Percentiles rank a stretch among this genome's conserved stretches.
Conservation (phyloP, 2,329 filamentous ascomycete species). For the Monosporascus sp. region DNA sequence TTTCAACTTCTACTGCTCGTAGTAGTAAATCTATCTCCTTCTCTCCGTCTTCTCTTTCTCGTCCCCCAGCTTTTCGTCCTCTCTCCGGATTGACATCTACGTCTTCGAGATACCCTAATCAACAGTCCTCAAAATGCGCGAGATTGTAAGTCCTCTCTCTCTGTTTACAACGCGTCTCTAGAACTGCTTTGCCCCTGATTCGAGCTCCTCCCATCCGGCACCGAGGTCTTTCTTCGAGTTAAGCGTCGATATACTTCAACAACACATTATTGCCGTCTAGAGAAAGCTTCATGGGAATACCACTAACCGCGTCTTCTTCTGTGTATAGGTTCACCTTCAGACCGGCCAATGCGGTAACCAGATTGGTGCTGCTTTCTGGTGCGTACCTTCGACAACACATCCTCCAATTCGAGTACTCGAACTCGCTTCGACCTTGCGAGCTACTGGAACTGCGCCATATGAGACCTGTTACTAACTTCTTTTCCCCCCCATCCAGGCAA, state of each 20-base stretch:
- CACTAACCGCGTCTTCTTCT: slow-evolving; percentile 51
- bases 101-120: slow-evolving; percentile 20
- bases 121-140: slow-evolving; percentile 59
- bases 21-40: background rate
- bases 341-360: slow-evolving; percentile 99
- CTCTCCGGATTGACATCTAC: slow-evolving; percentile 3
- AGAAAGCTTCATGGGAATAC: background rate
- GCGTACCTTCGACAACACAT: slow-evolving; percentile 43
- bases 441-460: no score
- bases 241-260: no score
- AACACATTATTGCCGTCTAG: no score
- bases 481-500: slow-evolving; percentile 48
- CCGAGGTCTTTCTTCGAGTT: no score
- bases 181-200: slow-evolving; percentile 6
- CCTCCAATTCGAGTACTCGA: background rate
- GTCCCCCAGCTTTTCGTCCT: slow-evolving; percentile 20
- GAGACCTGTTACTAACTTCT: slow-evolving; percentile 31
- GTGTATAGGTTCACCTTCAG: slow-evolving; percentile 90
- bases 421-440: no score
- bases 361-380: slow-evolving; percentile 99
- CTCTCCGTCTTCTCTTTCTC: slow-evolving; percentile 11
- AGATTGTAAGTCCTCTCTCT: slow-evolving; percentile 56
- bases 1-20: no score
- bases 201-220: no score
- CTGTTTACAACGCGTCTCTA: slow-evolving; percentile 14